These are phyloP conservation scores for Hirsutella minnesotensis DNA, from an alignment of 2,329 filamentous ascomycete genomes.

Conservation along the genomic window DNA sequence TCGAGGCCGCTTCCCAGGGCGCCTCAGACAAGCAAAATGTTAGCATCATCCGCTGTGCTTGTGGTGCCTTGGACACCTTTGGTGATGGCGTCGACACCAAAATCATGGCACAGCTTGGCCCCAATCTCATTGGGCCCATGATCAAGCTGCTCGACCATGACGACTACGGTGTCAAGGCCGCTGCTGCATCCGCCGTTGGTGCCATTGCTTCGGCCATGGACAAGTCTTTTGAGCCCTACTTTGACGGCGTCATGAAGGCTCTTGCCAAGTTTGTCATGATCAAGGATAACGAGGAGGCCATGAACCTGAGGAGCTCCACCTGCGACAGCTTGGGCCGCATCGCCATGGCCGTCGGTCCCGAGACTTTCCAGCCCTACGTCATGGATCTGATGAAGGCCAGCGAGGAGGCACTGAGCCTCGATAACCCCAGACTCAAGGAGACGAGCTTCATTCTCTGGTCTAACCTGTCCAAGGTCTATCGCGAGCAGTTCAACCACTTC, in stretches of 20 bases:
- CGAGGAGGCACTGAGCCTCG: constrained; percentile 79
- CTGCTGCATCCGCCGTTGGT: constrained; percentile 79
- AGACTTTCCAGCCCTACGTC: constrained; percentile 84
- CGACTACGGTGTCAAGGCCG: constrained; percentile 81
- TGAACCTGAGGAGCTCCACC: constrained; percentile 79
- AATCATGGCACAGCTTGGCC: constrained; percentile 71
- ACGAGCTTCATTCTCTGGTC: constrained; percentile 97
- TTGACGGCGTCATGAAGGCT: constrained; percentile 80
- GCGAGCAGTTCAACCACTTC: constrained; percentile 69
- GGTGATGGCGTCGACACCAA: constrained; percentile 72
- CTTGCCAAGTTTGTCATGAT: constrained; percentile 73
- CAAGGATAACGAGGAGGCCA: constrained; percentile 81
- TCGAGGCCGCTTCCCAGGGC: constrained; percentile 65
- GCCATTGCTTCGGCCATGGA: constrained; percentile 81
- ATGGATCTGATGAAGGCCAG: constrained; percentile 82
- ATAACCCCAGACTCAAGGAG: constrained; percentile 83
- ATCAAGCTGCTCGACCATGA: constrained; percentile 73
- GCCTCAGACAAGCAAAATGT: constrained; percentile 63
- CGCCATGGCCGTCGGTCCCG: constrained; percentile 72
- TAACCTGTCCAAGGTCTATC: constrained; percentile 86
- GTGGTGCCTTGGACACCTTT: constrained; percentile 82
- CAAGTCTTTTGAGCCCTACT: constrained; percentile 79
- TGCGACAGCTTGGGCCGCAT: constrained; percentile 92
- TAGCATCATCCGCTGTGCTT: constrained; percentile 79
- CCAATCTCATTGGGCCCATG: constrained; percentile 73